These are phyloP conservation scores for Piloderma croceum DNA, from an alignment of 768 basidiomycete genomes.

Conservation along the genomic window DNA sequence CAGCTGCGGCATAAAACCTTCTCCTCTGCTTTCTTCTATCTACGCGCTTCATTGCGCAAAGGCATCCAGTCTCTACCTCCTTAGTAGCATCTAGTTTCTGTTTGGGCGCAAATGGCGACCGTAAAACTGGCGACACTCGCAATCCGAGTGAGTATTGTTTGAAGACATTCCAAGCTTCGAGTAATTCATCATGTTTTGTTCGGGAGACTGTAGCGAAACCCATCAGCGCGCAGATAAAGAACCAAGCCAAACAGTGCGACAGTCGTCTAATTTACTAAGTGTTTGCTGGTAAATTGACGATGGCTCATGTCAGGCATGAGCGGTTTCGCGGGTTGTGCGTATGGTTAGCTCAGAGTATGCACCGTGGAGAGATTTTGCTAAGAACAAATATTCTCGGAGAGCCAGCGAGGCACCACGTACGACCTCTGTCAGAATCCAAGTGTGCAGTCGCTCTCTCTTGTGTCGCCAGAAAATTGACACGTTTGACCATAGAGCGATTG, in stretches of 20 bases:
- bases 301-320: slow-evolving; percentile 48
- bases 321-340: slow-evolving; percentile 68
- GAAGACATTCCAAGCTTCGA: neutral
- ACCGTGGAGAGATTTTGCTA: slow-evolving; percentile 65
- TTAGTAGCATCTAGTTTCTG: too few species aligned
- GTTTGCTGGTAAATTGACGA: neutral
- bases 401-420: slow-evolving; percentile 59
- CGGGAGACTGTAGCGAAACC: slow-evolving; percentile 79
- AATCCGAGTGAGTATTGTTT: slow-evolving; percentile 47
- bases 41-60: too few species aligned
- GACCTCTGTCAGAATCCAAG: slow-evolving; percentile 75
- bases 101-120: slow-evolving; percentile 76
- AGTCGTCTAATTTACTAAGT: neutral
- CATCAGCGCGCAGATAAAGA: slow-evolving; percentile 61
- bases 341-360: slow-evolving; percentile 69
- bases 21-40: too few species aligned
- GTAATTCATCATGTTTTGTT: slow-evolving; percentile 1
- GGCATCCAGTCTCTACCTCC: too few species aligned
- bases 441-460: slow-evolving; percentile 26
- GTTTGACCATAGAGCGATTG: slow-evolving; percentile 50
- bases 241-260: slow-evolving; percentile 66
- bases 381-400: slow-evolving; percentile 77
- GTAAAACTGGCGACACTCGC: slow-evolving; percentile 70
- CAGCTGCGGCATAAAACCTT: too few species aligned
- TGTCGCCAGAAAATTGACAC: slow-evolving; percentile 1